phyloP scores from a whole-genome alignment of 352 stramenopile species.

The Phytophthora ohioensis region DNA sequence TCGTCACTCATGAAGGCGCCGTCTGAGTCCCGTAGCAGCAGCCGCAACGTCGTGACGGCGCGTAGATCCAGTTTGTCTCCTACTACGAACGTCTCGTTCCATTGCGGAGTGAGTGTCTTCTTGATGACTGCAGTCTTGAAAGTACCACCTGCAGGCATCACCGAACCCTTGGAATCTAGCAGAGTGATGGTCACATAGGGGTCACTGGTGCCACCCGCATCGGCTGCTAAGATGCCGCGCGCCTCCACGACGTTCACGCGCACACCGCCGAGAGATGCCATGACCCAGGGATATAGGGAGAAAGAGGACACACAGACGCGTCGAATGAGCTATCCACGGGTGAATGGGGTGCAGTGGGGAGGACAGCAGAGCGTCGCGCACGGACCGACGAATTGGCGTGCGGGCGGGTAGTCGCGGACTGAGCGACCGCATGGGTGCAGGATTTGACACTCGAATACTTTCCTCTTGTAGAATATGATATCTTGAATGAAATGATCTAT shows the following conservation, averaged over 20 bases:
- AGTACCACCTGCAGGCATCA: constrained; percentile 50
- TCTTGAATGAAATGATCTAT: neutral
- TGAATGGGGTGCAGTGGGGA: neutral
- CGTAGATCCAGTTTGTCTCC: constrained; percentile 74
- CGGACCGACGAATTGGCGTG: neutral
- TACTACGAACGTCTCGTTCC: constrained; percentile 71
- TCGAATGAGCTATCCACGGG: neutral
- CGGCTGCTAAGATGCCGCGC: constrained; percentile 68
- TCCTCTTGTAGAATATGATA: neutral
- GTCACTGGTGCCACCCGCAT: constrained; percentile 75
- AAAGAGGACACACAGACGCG: constrained; percentile 1
- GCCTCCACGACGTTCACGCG: constrained; percentile 69
- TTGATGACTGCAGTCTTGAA: constrained; percentile 78
- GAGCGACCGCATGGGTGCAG: neutral
- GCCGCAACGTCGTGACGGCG: constrained; percentile 65
- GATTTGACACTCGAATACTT: neutral
- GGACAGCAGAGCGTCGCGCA: neutral
- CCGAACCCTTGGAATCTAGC: constrained; percentile 63
- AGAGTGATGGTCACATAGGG: constrained; percentile 78
- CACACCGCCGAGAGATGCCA: constrained; percentile 39
- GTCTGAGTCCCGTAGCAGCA: constrained; percentile 64
- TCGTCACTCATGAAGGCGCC: constrained; percentile 71
- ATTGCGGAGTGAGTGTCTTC: constrained; percentile 71
- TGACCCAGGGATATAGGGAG: neutral
- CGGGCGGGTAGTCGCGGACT: constrained; percentile 1